A percentile compares a stretch with the other conserved stretches of the same genome.
Evolutionary conservation across 768 basidiomycete species (phyloP).

Genomic region (Panaeolus papilionaceus): DNA sequence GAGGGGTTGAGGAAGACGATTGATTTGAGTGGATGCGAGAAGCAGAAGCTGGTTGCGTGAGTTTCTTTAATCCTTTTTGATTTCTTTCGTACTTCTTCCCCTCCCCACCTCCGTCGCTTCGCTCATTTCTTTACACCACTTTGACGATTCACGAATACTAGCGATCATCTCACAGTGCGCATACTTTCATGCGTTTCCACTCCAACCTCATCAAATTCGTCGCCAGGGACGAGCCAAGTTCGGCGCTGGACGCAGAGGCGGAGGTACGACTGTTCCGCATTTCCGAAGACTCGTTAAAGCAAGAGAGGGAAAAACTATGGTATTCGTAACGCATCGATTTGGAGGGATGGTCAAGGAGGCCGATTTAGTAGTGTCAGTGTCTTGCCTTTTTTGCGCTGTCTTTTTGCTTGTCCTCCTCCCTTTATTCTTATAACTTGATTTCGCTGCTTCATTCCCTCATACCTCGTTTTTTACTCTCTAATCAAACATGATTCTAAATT

Average conservation of each 20-base stretch:
- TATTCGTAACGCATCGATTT: slow-evolving; percentile 65
- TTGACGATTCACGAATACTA: too few species aligned
- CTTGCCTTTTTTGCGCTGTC: slow-evolving; percentile 13
- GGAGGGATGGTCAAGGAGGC: slow-evolving; percentile 54
- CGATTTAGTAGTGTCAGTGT: slow-evolving; percentile 56
- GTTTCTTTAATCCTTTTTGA: slow-evolving; percentile 26
- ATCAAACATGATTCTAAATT: too few species aligned
- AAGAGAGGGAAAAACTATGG: slow-evolving; percentile 56
- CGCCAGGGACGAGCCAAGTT: slow-evolving; percentile 64
- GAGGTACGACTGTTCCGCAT: slow-evolving; percentile 57
- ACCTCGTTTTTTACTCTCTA: too few species aligned
- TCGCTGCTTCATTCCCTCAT: too few species aligned
- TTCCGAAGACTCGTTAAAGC: slow-evolving; percentile 39
- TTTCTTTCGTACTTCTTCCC: too few species aligned
- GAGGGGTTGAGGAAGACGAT: slow-evolving; percentile 33
- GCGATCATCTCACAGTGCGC: too few species aligned
- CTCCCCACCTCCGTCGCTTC: too few species aligned
- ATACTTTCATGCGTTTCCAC: slow-evolving; percentile 50
- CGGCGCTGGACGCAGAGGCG: slow-evolving; percentile 59
- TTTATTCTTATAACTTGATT: not conserved
- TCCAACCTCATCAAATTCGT: slow-evolving; percentile 51
- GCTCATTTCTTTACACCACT: too few species aligned
- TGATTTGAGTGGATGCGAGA: slow-evolving; percentile 51
- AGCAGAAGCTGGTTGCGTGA: slow-evolving; percentile 55
- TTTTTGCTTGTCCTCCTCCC: too few species aligned